Percentiles rank a stretch among this genome's conserved stretches.
phyloP scores from a whole-genome alignment of 176 grass and related monocot species.

The Ensete ventricosum region DNA sequence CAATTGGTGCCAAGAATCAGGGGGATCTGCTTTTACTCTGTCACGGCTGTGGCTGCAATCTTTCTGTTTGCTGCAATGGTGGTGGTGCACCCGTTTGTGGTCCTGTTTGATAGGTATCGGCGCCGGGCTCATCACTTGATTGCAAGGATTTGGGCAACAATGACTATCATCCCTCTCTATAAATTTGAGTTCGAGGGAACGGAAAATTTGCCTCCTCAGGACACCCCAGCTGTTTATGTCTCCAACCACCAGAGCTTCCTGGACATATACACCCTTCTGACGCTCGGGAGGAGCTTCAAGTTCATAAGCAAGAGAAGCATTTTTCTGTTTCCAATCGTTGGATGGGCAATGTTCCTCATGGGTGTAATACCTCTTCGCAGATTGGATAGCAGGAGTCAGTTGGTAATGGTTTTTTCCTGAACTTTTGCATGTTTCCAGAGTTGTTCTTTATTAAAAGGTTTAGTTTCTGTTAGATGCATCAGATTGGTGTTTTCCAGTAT shows the following conservation, averaged over 20 bases:
- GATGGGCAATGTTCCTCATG: constrained; percentile 94
- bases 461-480: not conserved
- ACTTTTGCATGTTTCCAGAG: not conserved
- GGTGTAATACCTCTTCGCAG: constrained; percentile 79
- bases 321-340: constrained; percentile 85
- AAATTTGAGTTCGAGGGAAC: constrained; percentile 81
- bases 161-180: constrained; percentile 77
- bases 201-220: constrained; percentile 72
- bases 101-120: constrained; percentile 63
- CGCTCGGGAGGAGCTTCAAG: constrained; percentile 79
- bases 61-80: constrained; percentile 65
- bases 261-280: constrained; percentile 87
- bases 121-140: constrained; percentile 66
- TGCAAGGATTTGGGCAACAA: constrained; percentile 70
- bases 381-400: constrained; percentile 82
- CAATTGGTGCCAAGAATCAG: constrained; percentile 53
- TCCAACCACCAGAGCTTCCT: constrained; percentile 96
- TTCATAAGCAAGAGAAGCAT: constrained; percentile 99
- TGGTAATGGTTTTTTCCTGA: constrained; percentile 44
- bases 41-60: constrained; percentile 55
- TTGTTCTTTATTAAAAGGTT: constrained; percentile 3
- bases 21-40: constrained; percentile 66
- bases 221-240: constrained; percentile 63
- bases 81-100: constrained; percentile 58
- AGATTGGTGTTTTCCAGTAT: not conserved